Base-by-base conservation (phyloP, 257 asterid genomes). In the Solanum ossicruentum region DNA sequence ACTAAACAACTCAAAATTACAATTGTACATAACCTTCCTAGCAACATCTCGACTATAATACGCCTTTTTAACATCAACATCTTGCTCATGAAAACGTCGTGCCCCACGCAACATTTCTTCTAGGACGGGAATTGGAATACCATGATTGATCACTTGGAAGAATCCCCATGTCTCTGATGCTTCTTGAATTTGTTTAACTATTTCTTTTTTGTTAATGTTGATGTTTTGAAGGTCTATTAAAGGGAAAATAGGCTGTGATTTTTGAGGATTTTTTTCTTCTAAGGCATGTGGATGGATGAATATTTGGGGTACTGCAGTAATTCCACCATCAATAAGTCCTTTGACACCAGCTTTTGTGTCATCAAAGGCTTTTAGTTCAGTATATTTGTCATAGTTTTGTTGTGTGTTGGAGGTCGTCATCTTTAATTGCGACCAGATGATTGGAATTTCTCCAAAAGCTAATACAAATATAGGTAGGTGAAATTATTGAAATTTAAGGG, bases 331-430 rank as follows among this genome's bases (percentile, higher is more conserved):
- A 13, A 88, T 91, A 6, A 92, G 90, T 0, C 97, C 98, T 88
- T 93, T 94, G 10, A 91, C 96, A 16, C 97, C 97, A 0, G 92
- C 82, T 86, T 90, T 92, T 0, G 95, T 87, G 23, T 89, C 93
- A n/a, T 94, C 98, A 57, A 93, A 94, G 4, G 89, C 90, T 86
- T 86, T 87, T 32, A 93, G 55, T 61, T 89, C 92, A 39, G 49
- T 75, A 12, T 83, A 60, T 11, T 93, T 92, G 23, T 93, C 90
- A 20, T 84, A 84, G 8, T 55, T 70, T 81, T 81, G 57, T 47
- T 49, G 55, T 60, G 18, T 11, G 52, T 12, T 77, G 8, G 36
- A 47, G 81, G 70, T 49, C 18, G 21, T 88, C 93, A 87, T 89
- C 47, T 15, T 7, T 26, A 6, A 3, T 5, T 0, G 41, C 4